Percentiles rank a stretch among this genome's conserved stretches.
Conservation (phyloP, 495 filamentous ascomycete species). For the Lasiosphaeris hirsuta region DNA sequence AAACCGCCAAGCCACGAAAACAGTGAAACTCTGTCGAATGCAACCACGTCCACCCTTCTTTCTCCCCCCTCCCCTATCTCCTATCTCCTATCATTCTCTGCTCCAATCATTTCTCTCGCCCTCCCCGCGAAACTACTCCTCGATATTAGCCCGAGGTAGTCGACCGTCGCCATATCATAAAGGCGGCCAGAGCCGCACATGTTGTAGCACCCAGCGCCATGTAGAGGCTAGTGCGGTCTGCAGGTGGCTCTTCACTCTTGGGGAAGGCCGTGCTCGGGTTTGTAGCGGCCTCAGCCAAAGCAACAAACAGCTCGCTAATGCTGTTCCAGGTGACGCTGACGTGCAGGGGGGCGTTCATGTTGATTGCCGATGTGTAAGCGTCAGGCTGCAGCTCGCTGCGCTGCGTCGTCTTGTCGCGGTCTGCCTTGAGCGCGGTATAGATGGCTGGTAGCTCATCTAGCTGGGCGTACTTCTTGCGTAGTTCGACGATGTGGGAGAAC, state of each 20-base stretch:
- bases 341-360: conserved; percentile 84
- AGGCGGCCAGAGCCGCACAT: conserved; percentile 75
- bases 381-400: conserved; percentile 88
- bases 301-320: conserved; percentile 87
- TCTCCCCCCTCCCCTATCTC: too few species aligned
- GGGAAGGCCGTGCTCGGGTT: conserved; percentile 85
- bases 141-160: conserved; percentile 24
- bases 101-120: neutral
- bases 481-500: conserved; percentile 82
- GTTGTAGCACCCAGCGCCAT: conserved; percentile 78
- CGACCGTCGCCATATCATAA: conserved; percentile 63
- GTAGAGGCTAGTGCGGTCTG: conserved; percentile 79
- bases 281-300: conserved; percentile 80
- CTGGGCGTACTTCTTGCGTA: conserved; percentile 72
- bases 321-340: conserved; percentile 90
- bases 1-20: neutral
- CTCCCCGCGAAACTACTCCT: neutral
- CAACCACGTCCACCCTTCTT: too few species aligned
- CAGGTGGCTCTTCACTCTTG: conserved; percentile 75
- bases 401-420: conserved; percentile 91
- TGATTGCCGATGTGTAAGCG: conserved; percentile 75
- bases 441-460: conserved; percentile 84
- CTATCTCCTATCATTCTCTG: too few species aligned
- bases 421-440: conserved; percentile 90
- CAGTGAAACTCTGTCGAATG: too few species aligned